These are phyloP conservation scores for Leishmania turanica DNA, from an alignment of 208 protist genomes.

Conservation along the genomic window DNA sequence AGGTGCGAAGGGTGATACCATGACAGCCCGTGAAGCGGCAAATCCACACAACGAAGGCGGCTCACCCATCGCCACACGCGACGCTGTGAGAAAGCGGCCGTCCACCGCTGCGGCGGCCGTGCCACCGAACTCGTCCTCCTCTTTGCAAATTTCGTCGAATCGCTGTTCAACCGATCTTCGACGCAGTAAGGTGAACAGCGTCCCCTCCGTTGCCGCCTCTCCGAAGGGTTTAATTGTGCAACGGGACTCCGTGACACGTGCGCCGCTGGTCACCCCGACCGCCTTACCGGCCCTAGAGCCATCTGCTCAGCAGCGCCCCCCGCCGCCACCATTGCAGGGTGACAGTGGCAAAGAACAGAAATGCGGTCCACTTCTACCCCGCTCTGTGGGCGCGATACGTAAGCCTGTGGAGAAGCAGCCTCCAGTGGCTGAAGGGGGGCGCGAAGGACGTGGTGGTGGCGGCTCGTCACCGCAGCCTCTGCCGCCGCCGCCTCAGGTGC, in stretches of 20 bases:
- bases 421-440: neutral
- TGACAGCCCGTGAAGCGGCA: neutral
- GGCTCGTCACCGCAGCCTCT: neutral
- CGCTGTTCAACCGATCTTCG: neutral
- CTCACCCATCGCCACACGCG: neutral
- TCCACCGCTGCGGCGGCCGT: neutral
- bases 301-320: neutral
- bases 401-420: slow-evolving; percentile 4
- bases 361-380: neutral
- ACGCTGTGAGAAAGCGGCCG: neutral
- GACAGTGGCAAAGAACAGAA: neutral
- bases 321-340: neutral
- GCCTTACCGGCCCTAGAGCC: neutral
- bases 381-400: neutral
- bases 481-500: neutral
- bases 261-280: neutral
- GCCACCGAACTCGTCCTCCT: slow-evolving; percentile 8
- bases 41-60: neutral
- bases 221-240: neutral
- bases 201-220: neutral
- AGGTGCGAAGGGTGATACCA: neutral
- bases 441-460: neutral
- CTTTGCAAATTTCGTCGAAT: slow-evolving; percentile 4
- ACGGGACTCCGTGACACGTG: neutral
- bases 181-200: neutral